phyloP scores from a whole-genome alignment of 208 protist genomes.

The Leishmania amazonensis region DNA sequence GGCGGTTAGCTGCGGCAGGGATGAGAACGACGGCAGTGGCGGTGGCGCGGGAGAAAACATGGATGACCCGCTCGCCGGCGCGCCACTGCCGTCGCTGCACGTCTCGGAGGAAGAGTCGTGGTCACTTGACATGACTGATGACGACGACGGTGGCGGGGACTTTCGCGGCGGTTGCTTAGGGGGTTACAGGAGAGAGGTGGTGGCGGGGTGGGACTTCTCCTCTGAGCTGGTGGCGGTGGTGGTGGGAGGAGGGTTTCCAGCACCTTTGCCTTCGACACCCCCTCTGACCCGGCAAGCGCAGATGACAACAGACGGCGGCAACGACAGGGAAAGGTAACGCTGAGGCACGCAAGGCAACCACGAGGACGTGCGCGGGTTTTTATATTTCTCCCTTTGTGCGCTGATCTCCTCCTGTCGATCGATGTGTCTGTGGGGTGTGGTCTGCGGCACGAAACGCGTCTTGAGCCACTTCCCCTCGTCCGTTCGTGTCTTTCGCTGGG shows the following conservation, averaged over 20 bases:
- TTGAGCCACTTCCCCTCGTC: background rate
- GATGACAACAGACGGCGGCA: too few species aligned
- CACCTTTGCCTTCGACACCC: too few species aligned
- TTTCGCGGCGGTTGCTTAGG: background rate
- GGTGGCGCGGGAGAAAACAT: background rate
- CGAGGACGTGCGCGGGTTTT: background rate
- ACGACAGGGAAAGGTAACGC: background rate
- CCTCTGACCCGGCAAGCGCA: too few species aligned
- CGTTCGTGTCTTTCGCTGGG: background rate
- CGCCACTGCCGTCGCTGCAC: background rate
- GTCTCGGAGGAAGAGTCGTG: background rate
- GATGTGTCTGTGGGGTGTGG: background rate
- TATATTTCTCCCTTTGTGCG: background rate
- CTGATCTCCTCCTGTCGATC: background rate
- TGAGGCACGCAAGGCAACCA: background rate
- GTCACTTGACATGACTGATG: background rate
- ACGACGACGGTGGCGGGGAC: background rate
- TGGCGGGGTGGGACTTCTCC: background rate
- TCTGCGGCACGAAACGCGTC: background rate
- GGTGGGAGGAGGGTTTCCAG: too few species aligned
- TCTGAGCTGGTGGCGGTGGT: background rate
- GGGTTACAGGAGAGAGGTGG: background rate
- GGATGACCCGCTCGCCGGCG: background rate
- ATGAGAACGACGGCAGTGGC: background rate
- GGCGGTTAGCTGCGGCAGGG: slow-evolving; percentile 13